Base-by-base conservation (phyloP, 176 grass and related monocot genomes). In the Juncus effusus region DNA sequence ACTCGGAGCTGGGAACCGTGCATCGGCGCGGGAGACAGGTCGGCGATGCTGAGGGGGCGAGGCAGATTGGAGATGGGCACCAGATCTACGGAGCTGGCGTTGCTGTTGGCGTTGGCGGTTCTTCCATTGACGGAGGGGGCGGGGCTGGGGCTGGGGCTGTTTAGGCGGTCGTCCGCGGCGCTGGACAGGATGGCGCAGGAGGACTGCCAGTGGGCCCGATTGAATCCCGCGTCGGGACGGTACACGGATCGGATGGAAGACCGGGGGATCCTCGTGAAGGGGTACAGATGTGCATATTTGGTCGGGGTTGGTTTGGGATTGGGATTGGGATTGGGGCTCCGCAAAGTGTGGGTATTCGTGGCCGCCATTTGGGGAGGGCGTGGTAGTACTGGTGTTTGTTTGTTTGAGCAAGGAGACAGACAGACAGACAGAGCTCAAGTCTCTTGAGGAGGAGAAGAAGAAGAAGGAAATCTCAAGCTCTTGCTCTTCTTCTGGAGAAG, bases 21-120 rank as follows among this genome's bases (percentile, higher is more conserved):
- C 78, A 90, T 90, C 50, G 91, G 86, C 4, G 78, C 73, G 2
- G 86, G 81, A 0, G 86, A 90, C 4, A 96, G 81, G 76, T 96
- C 91, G 35, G 51, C 80, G 74, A 96, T 90, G 73, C 70, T 90
- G 5, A 96, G 86, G 2, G 91, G 83, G 2, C 91, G 76, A 4
- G 78, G 84, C 0, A 96, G 81, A 71, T 87, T 90, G 3, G 89
- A 65, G 3, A 78, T 57, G 5, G 87, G 54, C 0, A 85, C 73
- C 73, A 90, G 84, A 80, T 87, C 91, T 10, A 82, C 56, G 11
- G 68, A 55, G 2, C 16, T 9, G 2, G 68, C 16, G 2, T 61
- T 3, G 62, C 49, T 63, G 19, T 4, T 65, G 19, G 19, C 19
- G 19, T 47, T 47, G 44, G 44, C 36, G 69, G 6, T 5, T 61